Conservation (phyloP, 441 rosid genomes). For the Arabidopsis lyrata region DNA sequence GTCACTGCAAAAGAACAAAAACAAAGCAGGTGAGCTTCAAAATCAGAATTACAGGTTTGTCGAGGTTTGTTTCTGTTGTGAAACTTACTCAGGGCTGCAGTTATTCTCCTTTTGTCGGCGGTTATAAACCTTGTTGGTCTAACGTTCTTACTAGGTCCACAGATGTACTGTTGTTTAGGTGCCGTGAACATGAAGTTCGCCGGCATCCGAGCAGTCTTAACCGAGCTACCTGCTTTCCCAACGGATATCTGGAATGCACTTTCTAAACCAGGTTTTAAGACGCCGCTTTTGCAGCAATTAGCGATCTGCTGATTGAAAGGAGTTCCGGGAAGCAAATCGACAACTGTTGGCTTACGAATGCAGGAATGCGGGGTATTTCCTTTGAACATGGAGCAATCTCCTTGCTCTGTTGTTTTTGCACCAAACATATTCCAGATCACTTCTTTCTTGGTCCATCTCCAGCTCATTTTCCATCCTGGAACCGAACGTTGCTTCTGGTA, state of each 20-base stretch:
- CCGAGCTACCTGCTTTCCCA: constrained; percentile 18
- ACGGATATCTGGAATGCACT: constrained; percentile 35
- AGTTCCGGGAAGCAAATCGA: constrained; percentile 44
- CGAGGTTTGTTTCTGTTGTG: not conserved
- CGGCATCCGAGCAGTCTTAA: constrained; percentile 26
- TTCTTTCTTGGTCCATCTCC: constrained; percentile 73
- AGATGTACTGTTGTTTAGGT: constrained; percentile 53
- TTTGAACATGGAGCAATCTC: constrained; percentile 51
- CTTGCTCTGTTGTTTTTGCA: constrained; percentile 48
- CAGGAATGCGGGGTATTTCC: constrained; percentile 46
- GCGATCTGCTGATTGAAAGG: constrained; percentile 47
- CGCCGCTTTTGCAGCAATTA: constrained; percentile 55
- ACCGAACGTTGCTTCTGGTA: constrained; percentile 62
- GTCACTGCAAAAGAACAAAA: constrained; percentile 55
- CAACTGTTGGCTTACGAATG: constrained; percentile 35
- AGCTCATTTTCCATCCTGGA: constrained; percentile 70
- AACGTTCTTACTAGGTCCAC: constrained; percentile 65
- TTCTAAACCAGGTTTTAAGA: constrained; percentile 39
- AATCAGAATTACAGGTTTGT: not conserved
- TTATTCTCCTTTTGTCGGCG: constrained; percentile 52
- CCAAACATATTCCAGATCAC: constrained; percentile 65
- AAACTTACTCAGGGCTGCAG: constrained; percentile 56
- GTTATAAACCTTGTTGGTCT: constrained; percentile 53
- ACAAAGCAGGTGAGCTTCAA: constrained; percentile 12
- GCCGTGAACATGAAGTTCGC: constrained; percentile 24